Base-by-base conservation (phyloP, 2,329 filamentous ascomycete genomes). In the Penicillium sp. region DNA sequence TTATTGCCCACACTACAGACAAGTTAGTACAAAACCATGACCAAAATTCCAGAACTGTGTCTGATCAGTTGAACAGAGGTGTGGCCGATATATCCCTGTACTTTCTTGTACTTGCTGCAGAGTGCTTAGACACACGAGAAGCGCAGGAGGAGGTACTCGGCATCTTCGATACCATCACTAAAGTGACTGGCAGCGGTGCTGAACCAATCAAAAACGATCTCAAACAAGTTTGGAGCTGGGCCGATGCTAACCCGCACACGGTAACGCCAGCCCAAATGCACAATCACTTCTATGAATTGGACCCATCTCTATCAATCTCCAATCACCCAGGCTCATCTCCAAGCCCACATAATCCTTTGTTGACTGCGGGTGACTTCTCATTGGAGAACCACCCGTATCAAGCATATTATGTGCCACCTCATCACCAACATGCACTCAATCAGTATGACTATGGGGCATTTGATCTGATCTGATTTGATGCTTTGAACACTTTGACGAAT, bases 1-100 rank as follows among this genome's bases (percentile, higher is more conserved):
- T 97, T 61, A 87, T 90, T 25, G 90, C 91, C 2, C 91, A 96
- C 70, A 86, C 89, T 51, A 90, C 92, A 67, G 91, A 96, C 70
- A 82, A 85, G 80, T 83, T 70, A 66, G 77, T 70, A 12, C 10
- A 43, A n/a, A 21, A 8, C 19, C n/a, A 13, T 31, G 13, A 9
- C n/a, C 6, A 6, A 33, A 21, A 8, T 9, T 6, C 3, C 5
- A 42, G 7, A 19, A 1, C 8, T 27, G 21, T 13, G 8, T 31
- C 25, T 49, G 15, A 58, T 43, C 48, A 38, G 27, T 45, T 29
- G 17, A 23, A 15, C 58, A 82, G 83, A 27, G 90, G 90, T 29
- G 86, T 96, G 33, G 86, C 89, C 10, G 89, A 86, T 49, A 87
- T 96, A 10, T 90, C 90, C 2, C 85, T 94, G 39, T 88, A 89